Percentiles rank a stretch among this genome's conserved stretches.
Evolutionary conservation across 495 filamentous ascomycete species (phyloP).

Genomic region (Hypomontagnella monticulosa): DNA sequence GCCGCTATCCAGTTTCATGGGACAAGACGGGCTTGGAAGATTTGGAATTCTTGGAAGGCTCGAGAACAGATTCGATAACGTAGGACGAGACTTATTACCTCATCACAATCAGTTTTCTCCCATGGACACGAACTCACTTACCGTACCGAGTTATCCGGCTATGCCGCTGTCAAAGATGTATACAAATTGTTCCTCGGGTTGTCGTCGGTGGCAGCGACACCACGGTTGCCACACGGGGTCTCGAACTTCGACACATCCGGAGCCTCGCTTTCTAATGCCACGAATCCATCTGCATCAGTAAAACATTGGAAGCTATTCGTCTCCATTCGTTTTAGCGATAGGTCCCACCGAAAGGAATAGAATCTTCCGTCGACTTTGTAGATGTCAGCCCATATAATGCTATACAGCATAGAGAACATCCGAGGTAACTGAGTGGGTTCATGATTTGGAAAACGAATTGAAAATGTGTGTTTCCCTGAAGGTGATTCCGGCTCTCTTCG

Average conservation of each 20-base stretch:
- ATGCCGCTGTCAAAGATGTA: background rate
- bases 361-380: background rate
- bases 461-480: too few relatives aligned
- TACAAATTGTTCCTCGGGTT: background rate
- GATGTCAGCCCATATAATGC: background rate
- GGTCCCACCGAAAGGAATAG: background rate
- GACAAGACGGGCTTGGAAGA: background rate
- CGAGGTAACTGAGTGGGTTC: background rate
- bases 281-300: background rate
- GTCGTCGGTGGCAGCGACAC: background rate
- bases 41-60: constrained; percentile 1
- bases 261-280: background rate
- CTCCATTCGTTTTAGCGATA: background rate
- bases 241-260: background rate
- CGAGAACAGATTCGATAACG: constrained; percentile 2
- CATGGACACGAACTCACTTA: constrained; percentile 8
- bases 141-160: constrained; percentile 3
- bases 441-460: too few relatives aligned
- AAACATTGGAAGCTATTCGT: background rate
- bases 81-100: constrained; percentile 5
- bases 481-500: too few relatives aligned
- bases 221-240: background rate
- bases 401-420: background rate
- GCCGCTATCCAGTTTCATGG: constrained; percentile 4
- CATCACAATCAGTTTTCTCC: background rate